A percentile compares a stretch with the other conserved stretches of the same genome.
These are phyloP conservation scores for Ogataea nakhonphanomensis DNA, from an alignment of 805 yeast genomes.

Conservation along the genomic window DNA sequence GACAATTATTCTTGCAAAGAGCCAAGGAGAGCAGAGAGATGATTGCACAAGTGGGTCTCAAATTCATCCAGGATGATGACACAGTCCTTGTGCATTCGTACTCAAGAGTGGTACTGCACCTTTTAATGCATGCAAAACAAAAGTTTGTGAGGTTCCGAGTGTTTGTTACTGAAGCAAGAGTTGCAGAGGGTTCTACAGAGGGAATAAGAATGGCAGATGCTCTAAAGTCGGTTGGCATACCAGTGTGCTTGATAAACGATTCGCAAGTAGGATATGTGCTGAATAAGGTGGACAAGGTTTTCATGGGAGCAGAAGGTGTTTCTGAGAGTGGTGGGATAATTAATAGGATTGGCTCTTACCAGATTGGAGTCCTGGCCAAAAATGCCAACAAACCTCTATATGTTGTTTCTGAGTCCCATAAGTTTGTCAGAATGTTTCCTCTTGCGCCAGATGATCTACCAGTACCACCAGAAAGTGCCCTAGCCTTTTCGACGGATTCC, in stretches of 20 bases:
- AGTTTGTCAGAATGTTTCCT: conserved; percentile 95
- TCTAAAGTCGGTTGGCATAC: conserved; percentile 70
- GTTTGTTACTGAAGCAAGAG: conserved; percentile 89
- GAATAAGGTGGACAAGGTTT: conserved; percentile 85
- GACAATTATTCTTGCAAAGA: conserved; percentile 84
- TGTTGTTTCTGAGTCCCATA: conserved; percentile 92
- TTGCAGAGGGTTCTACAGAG: conserved; percentile 67
- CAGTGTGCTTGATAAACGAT: conserved; percentile 85
- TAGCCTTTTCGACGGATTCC: conserved; percentile 40
- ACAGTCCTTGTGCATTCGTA: conserved; percentile 84
- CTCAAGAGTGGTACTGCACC: conserved; percentile 82
- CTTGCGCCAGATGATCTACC: conserved; percentile 91
- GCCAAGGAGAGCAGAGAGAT: conserved; percentile 86
- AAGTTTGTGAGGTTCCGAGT: conserved; percentile 82
- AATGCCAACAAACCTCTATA: conserved; percentile 89
- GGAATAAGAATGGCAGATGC: conserved; percentile 75
- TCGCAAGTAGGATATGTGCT: conserved; percentile 91
- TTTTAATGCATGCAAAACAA: conserved; percentile 73
- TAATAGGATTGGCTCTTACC: conserved; percentile 92
- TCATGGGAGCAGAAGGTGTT: conserved; percentile 99
- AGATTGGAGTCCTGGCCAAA: conserved; percentile 88
- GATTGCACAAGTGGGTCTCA: conserved; percentile 83
- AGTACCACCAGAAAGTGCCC: conserved; percentile 39
- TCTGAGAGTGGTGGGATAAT: conserved; percentile 98
- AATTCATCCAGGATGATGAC: conserved; percentile 92